phyloP scores from a whole-genome alignment of 108 stramenopile species.

The Skeletonema potamos region DNA sequence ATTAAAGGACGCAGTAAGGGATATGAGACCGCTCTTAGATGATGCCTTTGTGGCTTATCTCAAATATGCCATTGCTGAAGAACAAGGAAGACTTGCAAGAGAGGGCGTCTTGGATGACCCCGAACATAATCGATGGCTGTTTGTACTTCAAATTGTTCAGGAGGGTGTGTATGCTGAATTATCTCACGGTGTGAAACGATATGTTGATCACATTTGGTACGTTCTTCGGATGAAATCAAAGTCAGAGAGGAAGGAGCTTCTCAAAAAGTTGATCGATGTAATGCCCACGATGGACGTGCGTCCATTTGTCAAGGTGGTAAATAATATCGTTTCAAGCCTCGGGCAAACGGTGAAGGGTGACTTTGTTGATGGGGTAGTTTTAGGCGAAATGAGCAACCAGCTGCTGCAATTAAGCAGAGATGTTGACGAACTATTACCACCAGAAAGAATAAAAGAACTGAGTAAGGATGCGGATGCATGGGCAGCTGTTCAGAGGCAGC shows the following conservation, averaged over 20 bases:
- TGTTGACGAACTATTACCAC: conserved; percentile 78
- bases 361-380: conserved; percentile 51
- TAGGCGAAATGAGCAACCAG: conserved; percentile 86
- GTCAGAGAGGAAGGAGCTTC: conserved; percentile 58
- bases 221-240: conserved; percentile 84
- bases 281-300: conserved; percentile 90
- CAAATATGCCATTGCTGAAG: conserved; percentile 89
- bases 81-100: conserved; percentile 77
- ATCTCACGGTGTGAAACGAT: conserved; percentile 67
- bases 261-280: conserved; percentile 72
- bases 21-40: conserved; percentile 86
- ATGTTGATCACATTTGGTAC: conserved; percentile 82
- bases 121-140: conserved; percentile 85
- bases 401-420: conserved; percentile 79
- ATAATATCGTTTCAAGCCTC: conserved; percentile 80
- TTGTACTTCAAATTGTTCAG: conserved; percentile 85
- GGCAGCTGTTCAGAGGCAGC: conserved; percentile 70
- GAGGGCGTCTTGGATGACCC: conserved; percentile 76
- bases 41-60: conserved; percentile 86
- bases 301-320: conserved; percentile 87
- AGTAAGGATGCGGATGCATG: conserved; percentile 84
- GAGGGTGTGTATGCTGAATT: conserved; percentile 87
- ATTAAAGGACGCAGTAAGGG: conserved; percentile 79
- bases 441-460: conserved; percentile 74
- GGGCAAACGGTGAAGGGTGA: conserved; percentile 77